phyloP scores from a whole-genome alignment of 305 asterid genomes.

The Fraxinus sp. region DNA sequence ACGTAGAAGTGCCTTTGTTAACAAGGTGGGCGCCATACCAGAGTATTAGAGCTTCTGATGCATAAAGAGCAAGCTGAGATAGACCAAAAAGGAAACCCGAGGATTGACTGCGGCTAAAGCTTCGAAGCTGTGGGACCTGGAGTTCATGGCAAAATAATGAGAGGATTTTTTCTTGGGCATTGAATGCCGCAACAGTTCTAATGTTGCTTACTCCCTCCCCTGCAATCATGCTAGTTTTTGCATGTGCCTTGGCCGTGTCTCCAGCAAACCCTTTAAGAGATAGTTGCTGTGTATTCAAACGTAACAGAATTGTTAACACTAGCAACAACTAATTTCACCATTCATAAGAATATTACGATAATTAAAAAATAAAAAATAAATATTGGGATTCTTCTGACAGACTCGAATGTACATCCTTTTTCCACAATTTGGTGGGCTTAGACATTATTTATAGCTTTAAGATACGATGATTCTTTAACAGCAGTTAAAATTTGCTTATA shows the following conservation, averaged over 20 bases:
- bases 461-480: neutral
- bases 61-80: slow-evolving; percentile 92
- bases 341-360: neutral
- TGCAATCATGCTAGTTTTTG: slow-evolving; percentile 96
- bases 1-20: slow-evolving; percentile 67
- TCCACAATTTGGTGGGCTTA: neutral
- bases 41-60: slow-evolving; percentile 83
- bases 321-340: neutral
- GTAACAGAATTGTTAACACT: slow-evolving; percentile 7
- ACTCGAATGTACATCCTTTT: neutral
- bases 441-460: neutral
- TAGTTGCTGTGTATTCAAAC: slow-evolving; percentile 64
- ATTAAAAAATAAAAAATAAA: neutral
- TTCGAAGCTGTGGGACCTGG: slow-evolving; percentile 60
- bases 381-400: slow-evolving; percentile 27
- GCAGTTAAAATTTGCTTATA: neutral
- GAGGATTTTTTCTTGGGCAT: slow-evolving; percentile 79
- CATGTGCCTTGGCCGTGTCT: slow-evolving; percentile 95
- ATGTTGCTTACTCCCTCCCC: slow-evolving; percentile 99
- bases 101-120: slow-evolving; percentile 66
- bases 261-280: slow-evolving; percentile 94
- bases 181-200: slow-evolving; percentile 89
- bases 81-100: slow-evolving; percentile 82
- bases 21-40: slow-evolving; percentile 96
- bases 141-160: slow-evolving; percentile 70